Percentiles rank a stretch among this genome's conserved stretches.
phyloP scores from a whole-genome alignment of 345 rosid species.

The Syzygium jambos region DNA sequence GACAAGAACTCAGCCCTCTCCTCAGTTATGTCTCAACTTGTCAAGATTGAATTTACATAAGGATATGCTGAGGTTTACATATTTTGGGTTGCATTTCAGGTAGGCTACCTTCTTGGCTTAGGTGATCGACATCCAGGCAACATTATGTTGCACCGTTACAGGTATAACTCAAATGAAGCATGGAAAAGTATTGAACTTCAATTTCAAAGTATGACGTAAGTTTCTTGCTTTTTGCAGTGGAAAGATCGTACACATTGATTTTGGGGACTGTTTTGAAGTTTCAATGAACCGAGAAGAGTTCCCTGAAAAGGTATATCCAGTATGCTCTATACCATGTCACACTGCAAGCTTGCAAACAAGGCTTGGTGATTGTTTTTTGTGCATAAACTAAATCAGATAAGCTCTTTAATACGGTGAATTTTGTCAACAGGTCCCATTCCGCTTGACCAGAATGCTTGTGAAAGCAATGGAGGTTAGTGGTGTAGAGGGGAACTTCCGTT shows the following conservation, averaged over 20 bases:
- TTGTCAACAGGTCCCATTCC: conserved; percentile 74
- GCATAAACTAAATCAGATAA: neutral
- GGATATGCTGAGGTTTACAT: neutral
- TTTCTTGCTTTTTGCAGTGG: conserved; percentile 49
- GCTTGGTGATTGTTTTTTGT: neutral
- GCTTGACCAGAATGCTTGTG: conserved; percentile 97
- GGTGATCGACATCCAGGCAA: conserved; percentile 99
- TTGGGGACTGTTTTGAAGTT: conserved; percentile 99
- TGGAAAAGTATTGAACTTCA: neutral
- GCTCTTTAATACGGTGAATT: neutral
- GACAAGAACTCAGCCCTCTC: neutral
- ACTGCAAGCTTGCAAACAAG: neutral
- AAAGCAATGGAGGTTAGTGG: conserved; percentile 99
- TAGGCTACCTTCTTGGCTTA: conserved; percentile 96
- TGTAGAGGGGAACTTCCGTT: conserved; percentile 89
- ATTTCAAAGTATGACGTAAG: neutral
- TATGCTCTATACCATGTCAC: neutral
- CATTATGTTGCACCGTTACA: conserved; percentile 85
- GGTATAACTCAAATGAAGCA: conserved; percentile 26
- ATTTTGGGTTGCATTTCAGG: conserved; percentile 31
- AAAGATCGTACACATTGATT: conserved; percentile 95
- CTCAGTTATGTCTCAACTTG: neutral
- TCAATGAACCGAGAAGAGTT: conserved; percentile 96
- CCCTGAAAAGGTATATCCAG: conserved; percentile 72
- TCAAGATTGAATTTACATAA: neutral